These are phyloP conservation scores for Themeda triandra DNA, from an alignment of 176 grass and related monocot genomes.

Conservation along the genomic window DNA sequence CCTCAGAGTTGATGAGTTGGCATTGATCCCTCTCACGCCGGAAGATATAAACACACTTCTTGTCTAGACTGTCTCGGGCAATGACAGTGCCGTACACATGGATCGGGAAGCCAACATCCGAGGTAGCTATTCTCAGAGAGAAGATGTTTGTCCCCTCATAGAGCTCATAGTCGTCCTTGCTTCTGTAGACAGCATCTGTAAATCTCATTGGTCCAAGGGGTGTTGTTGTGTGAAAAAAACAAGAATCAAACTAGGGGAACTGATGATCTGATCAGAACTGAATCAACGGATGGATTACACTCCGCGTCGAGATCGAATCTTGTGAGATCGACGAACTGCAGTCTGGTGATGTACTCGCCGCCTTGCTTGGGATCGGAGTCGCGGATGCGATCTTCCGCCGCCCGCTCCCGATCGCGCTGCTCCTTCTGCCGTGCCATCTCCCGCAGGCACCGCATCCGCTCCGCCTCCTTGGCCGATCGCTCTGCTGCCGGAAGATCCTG, in stretches of 20 bases:
- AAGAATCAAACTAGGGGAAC: background rate
- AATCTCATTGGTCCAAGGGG: background rate
- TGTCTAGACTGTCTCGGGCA: background rate
- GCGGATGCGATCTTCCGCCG: background rate
- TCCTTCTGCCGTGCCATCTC: background rate
- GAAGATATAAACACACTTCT: conserved; percentile 7
- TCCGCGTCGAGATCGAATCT: too few relatives aligned
- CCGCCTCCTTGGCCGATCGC: background rate
- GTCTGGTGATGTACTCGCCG: background rate
- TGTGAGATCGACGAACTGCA: background rate
- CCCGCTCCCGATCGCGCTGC: background rate
- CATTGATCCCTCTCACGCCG: background rate
- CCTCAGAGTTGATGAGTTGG: conserved; percentile 4
- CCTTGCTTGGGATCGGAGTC: background rate
- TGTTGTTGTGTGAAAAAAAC: background rate
- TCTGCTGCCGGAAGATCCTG: too few relatives aligned
- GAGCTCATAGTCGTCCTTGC: background rate
- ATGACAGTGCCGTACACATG: conserved; percentile 10
- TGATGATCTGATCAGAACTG: background rate
- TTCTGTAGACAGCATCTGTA: background rate
- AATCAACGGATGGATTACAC: background rate
- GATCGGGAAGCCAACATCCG: background rate
- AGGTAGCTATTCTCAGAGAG: background rate
- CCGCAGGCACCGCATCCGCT: background rate
- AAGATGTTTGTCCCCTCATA: background rate